phyloP scores from a whole-genome alignment of 768 basidiomycete species.

The Rubroboletus satanas region DNA sequence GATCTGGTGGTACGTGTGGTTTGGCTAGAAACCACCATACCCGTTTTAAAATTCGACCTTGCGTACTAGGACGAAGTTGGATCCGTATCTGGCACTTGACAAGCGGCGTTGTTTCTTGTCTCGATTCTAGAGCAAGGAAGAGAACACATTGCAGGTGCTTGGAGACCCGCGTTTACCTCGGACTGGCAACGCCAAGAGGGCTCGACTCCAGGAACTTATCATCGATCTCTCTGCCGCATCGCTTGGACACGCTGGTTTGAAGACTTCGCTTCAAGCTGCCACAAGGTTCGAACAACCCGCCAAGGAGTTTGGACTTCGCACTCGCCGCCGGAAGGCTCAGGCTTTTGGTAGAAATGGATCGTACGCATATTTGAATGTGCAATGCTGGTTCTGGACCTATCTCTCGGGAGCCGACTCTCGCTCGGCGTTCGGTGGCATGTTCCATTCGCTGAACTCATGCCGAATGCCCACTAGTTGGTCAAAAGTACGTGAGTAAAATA shows the following conservation, averaged over 20 bases:
- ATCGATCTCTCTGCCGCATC: not conserved
- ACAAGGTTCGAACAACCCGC: not conserved
- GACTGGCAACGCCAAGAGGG: not conserved
- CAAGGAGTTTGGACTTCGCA: not conserved
- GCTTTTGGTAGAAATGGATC: not conserved
- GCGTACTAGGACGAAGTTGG: too few species aligned
- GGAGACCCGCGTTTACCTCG: not conserved
- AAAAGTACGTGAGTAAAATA: not conserved
- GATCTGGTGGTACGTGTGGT: not conserved
- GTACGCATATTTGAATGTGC: not conserved
- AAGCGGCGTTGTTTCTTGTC: too few species aligned
- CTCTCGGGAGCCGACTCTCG: not conserved
- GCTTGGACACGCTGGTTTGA: not conserved
- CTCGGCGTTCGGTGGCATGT: not conserved
- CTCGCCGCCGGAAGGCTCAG: not conserved
- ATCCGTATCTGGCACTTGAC: too few species aligned
- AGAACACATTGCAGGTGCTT: not conserved
- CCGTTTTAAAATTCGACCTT: not conserved
- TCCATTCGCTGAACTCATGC: not conserved
- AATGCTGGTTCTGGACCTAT: not conserved
- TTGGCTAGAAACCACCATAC: not conserved
- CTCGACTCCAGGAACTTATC: not conserved
- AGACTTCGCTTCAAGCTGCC: not conserved
- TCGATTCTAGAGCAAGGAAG: not conserved
- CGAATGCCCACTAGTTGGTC: not conserved